Percentiles rank a stretch among this genome's conserved stretches.
Conservation (phyloP, 2,329 filamentous ascomycete species). For the Ceratocystis eucalypticola region DNA sequence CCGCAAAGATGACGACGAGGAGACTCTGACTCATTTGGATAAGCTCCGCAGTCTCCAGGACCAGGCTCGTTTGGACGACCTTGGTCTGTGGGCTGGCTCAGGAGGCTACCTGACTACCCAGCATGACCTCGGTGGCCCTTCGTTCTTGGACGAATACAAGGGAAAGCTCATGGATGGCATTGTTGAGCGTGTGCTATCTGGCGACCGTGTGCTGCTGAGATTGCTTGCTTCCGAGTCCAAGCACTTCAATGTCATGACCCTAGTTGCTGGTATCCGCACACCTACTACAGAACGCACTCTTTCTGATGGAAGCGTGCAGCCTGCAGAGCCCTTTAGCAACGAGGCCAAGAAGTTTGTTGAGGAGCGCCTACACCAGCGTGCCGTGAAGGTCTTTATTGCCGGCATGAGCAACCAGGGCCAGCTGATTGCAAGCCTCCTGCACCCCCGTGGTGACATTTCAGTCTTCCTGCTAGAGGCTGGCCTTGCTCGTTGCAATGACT, state of each 20-base stretch:
- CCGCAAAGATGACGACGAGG: slow-evolving; percentile 74
- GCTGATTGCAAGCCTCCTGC: slow-evolving; percentile 73
- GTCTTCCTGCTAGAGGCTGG: slow-evolving; percentile 82
- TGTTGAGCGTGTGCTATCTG: slow-evolving; percentile 80
- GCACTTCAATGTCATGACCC: slow-evolving; percentile 77
- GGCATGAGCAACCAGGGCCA: slow-evolving; percentile 83
- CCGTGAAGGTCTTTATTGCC: slow-evolving; percentile 68
- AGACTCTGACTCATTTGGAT: slow-evolving; percentile 57
- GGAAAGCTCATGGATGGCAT: slow-evolving; percentile 72
- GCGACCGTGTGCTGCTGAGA: slow-evolving; percentile 77
- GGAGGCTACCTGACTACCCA: slow-evolving; percentile 59
- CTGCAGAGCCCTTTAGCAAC: slow-evolving; percentile 79
- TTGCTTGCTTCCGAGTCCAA: slow-evolving; percentile 67
- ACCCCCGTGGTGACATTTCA: slow-evolving; percentile 85
- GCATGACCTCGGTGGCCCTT: slow-evolving; percentile 61
- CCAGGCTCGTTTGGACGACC: slow-evolving; percentile 62
- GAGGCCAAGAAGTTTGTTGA: slow-evolving; percentile 85
- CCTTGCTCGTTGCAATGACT: slow-evolving; percentile 83
- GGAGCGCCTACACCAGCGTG: slow-evolving; percentile 68
- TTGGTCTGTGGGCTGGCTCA: slow-evolving; percentile 64
- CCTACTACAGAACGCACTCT: slow-evolving; percentile 80
- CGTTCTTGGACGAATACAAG: slow-evolving; percentile 74
- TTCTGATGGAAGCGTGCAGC: slow-evolving; percentile 63
- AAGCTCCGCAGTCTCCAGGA: slow-evolving; percentile 64
- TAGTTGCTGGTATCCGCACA: slow-evolving; percentile 77